Conservation (phyloP, 2,329 filamentous ascomycete species). For the Apiospora aurea region DNA sequence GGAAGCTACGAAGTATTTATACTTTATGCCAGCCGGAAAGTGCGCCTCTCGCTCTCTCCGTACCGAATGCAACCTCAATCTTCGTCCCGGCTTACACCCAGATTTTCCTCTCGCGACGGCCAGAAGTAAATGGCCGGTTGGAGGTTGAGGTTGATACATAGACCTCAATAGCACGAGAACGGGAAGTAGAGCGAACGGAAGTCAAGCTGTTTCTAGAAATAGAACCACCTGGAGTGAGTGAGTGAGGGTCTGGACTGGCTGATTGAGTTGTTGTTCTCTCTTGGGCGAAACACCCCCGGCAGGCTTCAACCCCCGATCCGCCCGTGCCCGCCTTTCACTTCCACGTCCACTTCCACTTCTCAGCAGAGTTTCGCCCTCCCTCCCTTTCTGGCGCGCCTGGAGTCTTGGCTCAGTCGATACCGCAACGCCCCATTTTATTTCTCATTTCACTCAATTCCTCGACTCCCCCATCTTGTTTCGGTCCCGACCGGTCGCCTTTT, state of each 20-base stretch:
- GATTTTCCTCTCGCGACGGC: background rate
- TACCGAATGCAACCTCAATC: slow-evolving; percentile 21
- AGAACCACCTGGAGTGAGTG: background rate
- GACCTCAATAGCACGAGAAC: background rate
- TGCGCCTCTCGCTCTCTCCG: slow-evolving; percentile 17
- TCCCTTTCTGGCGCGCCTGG: slow-evolving; percentile 22
- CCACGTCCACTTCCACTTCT: slow-evolving; percentile 21
- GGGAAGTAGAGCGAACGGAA: too few relatives aligned
- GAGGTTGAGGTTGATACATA: background rate
- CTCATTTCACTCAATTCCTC: slow-evolving; percentile 21
- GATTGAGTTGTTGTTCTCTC: background rate
- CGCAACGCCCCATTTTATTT: slow-evolving; percentile 21
- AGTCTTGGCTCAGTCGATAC: slow-evolving; percentile 21
- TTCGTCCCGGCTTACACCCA: slow-evolving; percentile 13
- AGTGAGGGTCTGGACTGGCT: background rate
- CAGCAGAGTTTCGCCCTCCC: slow-evolving; percentile 25
- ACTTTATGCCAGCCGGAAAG: slow-evolving; percentile 21
- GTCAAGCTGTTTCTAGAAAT: slow-evolving; percentile 2
- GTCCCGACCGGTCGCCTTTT: slow-evolving; percentile 7
- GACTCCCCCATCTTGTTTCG: background rate
- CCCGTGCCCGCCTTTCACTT: slow-evolving; percentile 25
- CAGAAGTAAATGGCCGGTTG: background rate
- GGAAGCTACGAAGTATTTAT: slow-evolving; percentile 14
- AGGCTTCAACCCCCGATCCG: slow-evolving; percentile 25
- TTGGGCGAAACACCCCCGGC: slow-evolving; percentile 21